Conservation (phyloP, 768 basidiomycete species). For the Tylopilus cervinicoccineus region DNA sequence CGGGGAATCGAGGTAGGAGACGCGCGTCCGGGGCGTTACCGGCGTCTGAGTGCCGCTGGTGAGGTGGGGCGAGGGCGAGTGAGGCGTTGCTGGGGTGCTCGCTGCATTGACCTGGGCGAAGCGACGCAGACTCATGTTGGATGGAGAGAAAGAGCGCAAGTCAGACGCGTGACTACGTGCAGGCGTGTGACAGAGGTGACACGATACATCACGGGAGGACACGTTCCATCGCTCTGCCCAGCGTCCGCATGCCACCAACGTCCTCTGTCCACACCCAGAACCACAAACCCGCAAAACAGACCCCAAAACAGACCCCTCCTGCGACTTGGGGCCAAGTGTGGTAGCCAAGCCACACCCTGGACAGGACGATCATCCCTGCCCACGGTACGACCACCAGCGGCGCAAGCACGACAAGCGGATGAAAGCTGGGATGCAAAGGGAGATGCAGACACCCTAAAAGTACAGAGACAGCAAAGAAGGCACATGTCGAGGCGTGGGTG, state of each 20-base stretch:
- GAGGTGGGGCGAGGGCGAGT: conserved; percentile 34
- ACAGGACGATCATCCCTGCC: conserved; percentile 52
- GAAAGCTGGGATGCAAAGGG: conserved; percentile 55
- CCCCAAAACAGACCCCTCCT: conserved; percentile 55
- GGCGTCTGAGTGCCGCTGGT: conserved; percentile 38
- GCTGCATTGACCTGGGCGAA: conserved; percentile 50
- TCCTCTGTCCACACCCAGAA: conserved; percentile 52
- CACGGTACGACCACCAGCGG: conserved; percentile 55
- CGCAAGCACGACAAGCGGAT: conserved; percentile 26
- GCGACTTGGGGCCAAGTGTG: conserved; percentile 70
- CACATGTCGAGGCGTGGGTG: conserved; percentile 71
- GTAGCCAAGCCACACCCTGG: conserved; percentile 72
- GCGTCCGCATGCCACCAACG: conserved; percentile 18
- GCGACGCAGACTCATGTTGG: conserved; percentile 52
- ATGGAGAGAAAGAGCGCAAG: conserved; percentile 6
- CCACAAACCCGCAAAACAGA: conserved; percentile 50
- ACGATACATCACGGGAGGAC: conserved; percentile 19
- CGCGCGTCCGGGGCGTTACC: conserved; percentile 42
- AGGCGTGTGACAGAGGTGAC: conserved; percentile 25
- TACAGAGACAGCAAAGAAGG: conserved; percentile 60
- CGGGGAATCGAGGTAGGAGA: conserved; percentile 56
- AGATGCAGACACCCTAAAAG: conserved; percentile 53
- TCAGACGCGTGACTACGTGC: conserved; percentile 17
- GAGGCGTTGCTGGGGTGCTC: conserved; percentile 36
- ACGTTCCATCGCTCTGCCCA: conserved; percentile 14